These are phyloP conservation scores for Myriosclerotinia duriaeana DNA, from an alignment of 2,329 filamentous ascomycete genomes.

Conservation along the genomic window DNA sequence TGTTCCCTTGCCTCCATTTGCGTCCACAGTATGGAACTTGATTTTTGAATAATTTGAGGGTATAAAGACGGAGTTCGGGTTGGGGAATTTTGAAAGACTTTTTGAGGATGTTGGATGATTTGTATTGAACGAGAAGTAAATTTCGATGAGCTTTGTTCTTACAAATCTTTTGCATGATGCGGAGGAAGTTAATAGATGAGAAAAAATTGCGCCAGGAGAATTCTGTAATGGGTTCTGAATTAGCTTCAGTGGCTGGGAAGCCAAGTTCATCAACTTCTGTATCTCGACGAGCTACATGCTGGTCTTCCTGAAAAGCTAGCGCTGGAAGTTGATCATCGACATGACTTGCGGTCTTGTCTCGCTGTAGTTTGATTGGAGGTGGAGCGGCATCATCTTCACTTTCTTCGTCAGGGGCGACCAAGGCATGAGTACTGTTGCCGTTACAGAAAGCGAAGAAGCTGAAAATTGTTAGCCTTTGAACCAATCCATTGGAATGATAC, in stretches of 20 bases:
- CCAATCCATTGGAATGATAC: conserved; percentile 29
- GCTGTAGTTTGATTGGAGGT: conserved; percentile 71
- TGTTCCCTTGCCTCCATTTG: conserved; percentile 97
- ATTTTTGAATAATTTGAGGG: conserved; percentile 96
- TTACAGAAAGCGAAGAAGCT: conserved; percentile 94
- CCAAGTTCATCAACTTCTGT: conserved; percentile 83
- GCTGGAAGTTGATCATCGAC: conserved; percentile 40
- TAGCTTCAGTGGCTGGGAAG: conserved; percentile 70
- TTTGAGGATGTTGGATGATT: conserved; percentile 86
- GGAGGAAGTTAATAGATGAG: conserved; percentile 89
- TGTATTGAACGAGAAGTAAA: conserved; percentile 90
- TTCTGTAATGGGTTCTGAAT: conserved; percentile 75
- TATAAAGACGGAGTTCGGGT: conserved; percentile 83
- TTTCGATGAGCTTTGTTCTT: conserved; percentile 94
- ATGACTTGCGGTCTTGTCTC: conserved; percentile 49
- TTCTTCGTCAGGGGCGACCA: conserved; percentile 36
- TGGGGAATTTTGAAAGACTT: conserved; percentile 92
- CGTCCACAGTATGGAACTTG: conserved; percentile 97
- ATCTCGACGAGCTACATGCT: conserved; percentile 33
- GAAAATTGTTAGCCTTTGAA: conserved; percentile 26
- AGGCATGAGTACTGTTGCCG: conserved; percentile 54
- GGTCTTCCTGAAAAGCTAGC: conserved; percentile 38
- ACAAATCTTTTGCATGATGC: conserved; percentile 96
- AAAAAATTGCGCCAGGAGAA: conserved; percentile 96
- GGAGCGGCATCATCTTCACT: conserved; percentile 77